Evolutionary conservation across 192 early-diverging fungal species (phyloP).

Genomic region (Coemansia sp.): DNA sequence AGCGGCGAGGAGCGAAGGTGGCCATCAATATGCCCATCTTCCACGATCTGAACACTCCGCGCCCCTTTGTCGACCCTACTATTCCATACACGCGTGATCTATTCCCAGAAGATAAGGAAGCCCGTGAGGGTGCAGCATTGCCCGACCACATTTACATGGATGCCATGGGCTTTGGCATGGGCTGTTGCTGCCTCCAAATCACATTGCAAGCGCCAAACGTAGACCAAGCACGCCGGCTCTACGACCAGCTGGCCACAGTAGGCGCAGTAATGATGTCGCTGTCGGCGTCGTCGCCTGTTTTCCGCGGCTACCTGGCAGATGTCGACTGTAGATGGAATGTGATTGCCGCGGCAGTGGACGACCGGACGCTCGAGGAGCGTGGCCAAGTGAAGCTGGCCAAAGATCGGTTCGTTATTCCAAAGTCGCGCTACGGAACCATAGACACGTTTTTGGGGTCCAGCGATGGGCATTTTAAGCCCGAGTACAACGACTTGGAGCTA

Average conservation of each 20-base stretch:
- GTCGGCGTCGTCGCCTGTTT: conserved; percentile 90
- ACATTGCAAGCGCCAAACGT: conserved; percentile 96
- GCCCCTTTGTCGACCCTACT: conserved; percentile 81
- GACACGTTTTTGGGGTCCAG: conserved; percentile 80
- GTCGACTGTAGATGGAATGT: conserved; percentile 98
- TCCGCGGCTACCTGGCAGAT: conserved; percentile 91
- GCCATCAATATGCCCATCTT: conserved; percentile 96
- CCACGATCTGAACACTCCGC: conserved; percentile 86
- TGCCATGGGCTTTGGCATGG: conserved; percentile 99
- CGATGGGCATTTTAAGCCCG: conserved; percentile 69
- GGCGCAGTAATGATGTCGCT: conserved; percentile 95
- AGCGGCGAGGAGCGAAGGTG: conserved; percentile 91
- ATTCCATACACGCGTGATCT: conserved; percentile 64
- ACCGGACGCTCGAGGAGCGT: conserved; percentile 89
- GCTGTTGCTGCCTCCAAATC: conserved; percentile 96
- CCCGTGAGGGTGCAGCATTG: conserved; percentile 73
- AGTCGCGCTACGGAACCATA: conserved; percentile 96
- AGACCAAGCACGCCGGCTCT: conserved; percentile 87
- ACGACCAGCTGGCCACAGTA: conserved; percentile 91
- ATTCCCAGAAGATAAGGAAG: conserved; percentile 70
- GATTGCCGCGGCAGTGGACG: conserved; percentile 90
- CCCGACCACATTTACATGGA: conserved; percentile 98
- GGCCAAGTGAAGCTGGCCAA: conserved; percentile 72
- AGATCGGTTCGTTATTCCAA: conserved; percentile 81
- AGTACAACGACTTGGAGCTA: conserved; percentile 92